Conservation (phyloP, 2,329 filamentous ascomycete species). For the Microcera coccophila region DNA sequence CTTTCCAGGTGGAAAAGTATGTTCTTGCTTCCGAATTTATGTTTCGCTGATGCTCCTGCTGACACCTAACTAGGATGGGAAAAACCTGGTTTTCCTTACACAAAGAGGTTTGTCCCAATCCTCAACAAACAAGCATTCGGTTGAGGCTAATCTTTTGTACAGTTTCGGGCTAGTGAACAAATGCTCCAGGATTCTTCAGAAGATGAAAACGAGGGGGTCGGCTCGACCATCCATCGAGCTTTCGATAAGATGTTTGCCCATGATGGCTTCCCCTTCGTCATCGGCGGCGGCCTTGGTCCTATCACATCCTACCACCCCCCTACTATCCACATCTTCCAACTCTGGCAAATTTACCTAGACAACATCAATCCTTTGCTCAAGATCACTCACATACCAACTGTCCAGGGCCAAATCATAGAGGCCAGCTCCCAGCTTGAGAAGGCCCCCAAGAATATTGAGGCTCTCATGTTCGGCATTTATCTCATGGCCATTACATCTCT, state of each 20-base stretch:
- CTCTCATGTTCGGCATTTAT: slow-evolving; percentile 65
- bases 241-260: slow-evolving; percentile 58
- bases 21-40: slow-evolving; percentile 1
- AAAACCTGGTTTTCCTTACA: slow-evolving; percentile 47
- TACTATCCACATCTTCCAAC: slow-evolving; percentile 56
- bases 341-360: slow-evolving; percentile 67
- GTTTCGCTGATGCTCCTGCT: slow-evolving; percentile 1
- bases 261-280: slow-evolving; percentile 56
- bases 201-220: slow-evolving; percentile 52
- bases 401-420: slow-evolving; percentile 62
- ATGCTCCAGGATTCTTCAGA: slow-evolving; percentile 53
- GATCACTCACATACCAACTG: slow-evolving; percentile 61
- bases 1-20: slow-evolving; percentile 29
- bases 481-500: slow-evolving; percentile 56
- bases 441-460: slow-evolving; percentile 56
- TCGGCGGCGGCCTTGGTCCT: slow-evolving; percentile 42
- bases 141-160: neutral
- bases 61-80: slow-evolving; percentile 12
- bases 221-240: slow-evolving; percentile 53
- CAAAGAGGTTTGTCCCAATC: slow-evolving; percentile 42
- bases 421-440: slow-evolving; percentile 53
- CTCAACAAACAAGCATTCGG: neutral
- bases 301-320: slow-evolving; percentile 50
- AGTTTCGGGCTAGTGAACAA: slow-evolving; percentile 52
- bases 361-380: slow-evolving; percentile 68